phyloP scores from a whole-genome alignment of 1,139 yeast species.

The Chernovozyma sophiae-reginae region DNA sequence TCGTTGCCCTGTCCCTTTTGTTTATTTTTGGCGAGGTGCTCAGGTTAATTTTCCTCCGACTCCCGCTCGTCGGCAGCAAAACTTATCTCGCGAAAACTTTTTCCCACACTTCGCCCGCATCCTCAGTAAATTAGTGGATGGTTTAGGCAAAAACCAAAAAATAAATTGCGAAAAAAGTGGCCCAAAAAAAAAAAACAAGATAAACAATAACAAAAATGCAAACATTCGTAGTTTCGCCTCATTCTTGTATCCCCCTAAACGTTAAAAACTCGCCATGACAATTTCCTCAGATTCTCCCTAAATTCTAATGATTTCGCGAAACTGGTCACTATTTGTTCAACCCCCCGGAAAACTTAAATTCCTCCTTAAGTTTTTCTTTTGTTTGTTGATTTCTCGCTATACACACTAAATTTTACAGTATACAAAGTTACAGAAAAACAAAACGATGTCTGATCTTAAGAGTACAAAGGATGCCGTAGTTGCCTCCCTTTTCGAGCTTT shows the following conservation, averaged over 20 bases:
- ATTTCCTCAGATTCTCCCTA: background rate
- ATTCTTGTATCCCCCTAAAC: background rate
- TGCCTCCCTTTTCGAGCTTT: slow-evolving; percentile 71
- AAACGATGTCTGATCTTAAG: slow-evolving; percentile 33
- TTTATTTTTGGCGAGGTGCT: too few relatives aligned
- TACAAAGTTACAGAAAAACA: background rate
- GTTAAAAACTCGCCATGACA: background rate
- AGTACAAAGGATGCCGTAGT: slow-evolving; percentile 54
- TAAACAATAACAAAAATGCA: background rate
- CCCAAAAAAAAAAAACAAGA: background rate
- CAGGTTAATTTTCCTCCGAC: too few relatives aligned
- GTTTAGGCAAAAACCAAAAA: slow-evolving; percentile 1
- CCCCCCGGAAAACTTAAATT: slow-evolving; percentile 1
- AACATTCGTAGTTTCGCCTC: slow-evolving; percentile 1
- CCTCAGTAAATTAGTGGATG: background rate
- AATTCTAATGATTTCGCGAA: background rate
- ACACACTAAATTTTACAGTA: background rate
- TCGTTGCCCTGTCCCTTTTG: too few relatives aligned
- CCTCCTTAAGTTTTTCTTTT: slow-evolving; percentile 1
- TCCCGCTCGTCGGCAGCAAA: too few relatives aligned
- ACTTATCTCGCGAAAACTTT: too few relatives aligned
- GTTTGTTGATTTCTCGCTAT: slow-evolving; percentile 1
- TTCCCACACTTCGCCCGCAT: background rate
- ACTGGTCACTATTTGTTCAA: background rate
- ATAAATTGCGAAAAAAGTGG: background rate